phyloP scores from a whole-genome alignment of 2,329 filamentous ascomycete genomes.

The Ceratocystis ficicola region DNA sequence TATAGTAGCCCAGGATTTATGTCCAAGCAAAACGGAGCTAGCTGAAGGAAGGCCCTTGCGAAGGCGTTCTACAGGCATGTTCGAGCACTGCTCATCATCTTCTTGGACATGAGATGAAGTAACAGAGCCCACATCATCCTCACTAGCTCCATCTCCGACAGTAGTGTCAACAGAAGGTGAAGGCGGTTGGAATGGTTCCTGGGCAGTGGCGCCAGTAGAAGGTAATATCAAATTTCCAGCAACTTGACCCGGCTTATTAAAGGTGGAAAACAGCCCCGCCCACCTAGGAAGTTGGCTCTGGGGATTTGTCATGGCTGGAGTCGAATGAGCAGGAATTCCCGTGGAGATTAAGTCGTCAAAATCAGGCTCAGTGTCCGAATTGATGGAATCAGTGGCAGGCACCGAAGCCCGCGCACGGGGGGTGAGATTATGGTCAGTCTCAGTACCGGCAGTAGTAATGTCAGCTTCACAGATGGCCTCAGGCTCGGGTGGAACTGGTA shows the following conservation, averaged over 20 bases:
- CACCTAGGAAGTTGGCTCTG: neutral
- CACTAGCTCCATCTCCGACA: slow-evolving; percentile 6
- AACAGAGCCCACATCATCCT: slow-evolving; percentile 11
- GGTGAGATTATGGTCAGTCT: neutral
- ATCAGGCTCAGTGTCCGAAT: slow-evolving; percentile 13
- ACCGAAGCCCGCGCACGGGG: slow-evolving; percentile 13
- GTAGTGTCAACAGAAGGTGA: neutral
- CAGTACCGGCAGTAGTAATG: neutral
- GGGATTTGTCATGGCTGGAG: neutral
- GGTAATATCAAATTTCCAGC: neutral
- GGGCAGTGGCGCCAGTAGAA: neutral
- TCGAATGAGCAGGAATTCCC: neutral
- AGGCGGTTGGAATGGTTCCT: neutral
- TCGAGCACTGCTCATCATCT: neutral
- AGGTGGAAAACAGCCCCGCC: neutral
- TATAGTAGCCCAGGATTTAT: neutral
- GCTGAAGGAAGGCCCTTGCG: neutral
- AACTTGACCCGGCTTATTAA: neutral
- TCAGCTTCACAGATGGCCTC: neutral
- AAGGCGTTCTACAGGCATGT: neutral
- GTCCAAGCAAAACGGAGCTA: slow-evolving; percentile 7
- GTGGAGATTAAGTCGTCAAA: neutral
- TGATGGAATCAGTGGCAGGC: slow-evolving; percentile 7
- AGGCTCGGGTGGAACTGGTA: no score
- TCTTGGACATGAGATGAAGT: slow-evolving; percentile 4